A percentile compares a stretch with the other conserved stretches of the same genome.
Evolutionary conservation across 2,329 filamentous ascomycete species (phyloP).

Genomic region (Arthrobotrys entomopaga): DNA sequence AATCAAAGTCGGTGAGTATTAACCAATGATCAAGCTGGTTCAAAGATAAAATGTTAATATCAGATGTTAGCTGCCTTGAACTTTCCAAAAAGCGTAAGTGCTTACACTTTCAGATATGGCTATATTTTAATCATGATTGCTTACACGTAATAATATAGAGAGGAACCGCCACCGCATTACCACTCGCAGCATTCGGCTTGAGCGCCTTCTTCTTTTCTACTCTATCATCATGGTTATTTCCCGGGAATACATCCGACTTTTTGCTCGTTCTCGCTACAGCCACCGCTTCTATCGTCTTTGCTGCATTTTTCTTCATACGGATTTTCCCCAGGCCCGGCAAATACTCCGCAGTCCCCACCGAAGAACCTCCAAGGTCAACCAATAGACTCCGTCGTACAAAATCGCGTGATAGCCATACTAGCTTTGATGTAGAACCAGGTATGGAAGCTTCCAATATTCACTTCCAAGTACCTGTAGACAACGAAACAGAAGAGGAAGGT

Average conservation of each 20-base stretch:
- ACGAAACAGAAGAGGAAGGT: conserved; percentile 45
- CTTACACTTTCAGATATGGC: conserved; percentile 69
- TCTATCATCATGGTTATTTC: conserved; percentile 79
- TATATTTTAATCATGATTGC: conserved; percentile 73
- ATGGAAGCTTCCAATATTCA: conserved; percentile 62
- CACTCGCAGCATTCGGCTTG: conserved; percentile 88
- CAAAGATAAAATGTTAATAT: conserved; percentile 25
- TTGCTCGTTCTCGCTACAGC: conserved; percentile 82
- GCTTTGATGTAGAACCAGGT: conserved; percentile 71
- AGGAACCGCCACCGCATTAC: conserved; percentile 93
- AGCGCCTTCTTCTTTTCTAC: conserved; percentile 96
- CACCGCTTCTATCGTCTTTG: conserved; percentile 78
- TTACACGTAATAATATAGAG: conserved; percentile 72
- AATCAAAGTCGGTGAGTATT: conserved; percentile 74
- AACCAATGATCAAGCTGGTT: neutral
- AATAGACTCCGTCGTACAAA: conserved; percentile 65
- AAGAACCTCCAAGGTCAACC: conserved; percentile 63
- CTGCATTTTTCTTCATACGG: conserved; percentile 85
- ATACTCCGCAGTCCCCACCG: conserved; percentile 70
- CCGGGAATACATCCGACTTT: conserved; percentile 83
- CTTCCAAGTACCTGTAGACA: conserved; percentile 37
- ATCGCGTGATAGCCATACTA: conserved; percentile 63
- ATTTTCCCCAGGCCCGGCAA: conserved; percentile 71
- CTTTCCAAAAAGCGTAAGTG: conserved; percentile 56
- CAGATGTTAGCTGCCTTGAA: conserved; percentile 58